phyloP scores from a whole-genome alignment of 2,329 filamentous ascomycete genomes.

The Chaetothyriales sp. region DNA sequence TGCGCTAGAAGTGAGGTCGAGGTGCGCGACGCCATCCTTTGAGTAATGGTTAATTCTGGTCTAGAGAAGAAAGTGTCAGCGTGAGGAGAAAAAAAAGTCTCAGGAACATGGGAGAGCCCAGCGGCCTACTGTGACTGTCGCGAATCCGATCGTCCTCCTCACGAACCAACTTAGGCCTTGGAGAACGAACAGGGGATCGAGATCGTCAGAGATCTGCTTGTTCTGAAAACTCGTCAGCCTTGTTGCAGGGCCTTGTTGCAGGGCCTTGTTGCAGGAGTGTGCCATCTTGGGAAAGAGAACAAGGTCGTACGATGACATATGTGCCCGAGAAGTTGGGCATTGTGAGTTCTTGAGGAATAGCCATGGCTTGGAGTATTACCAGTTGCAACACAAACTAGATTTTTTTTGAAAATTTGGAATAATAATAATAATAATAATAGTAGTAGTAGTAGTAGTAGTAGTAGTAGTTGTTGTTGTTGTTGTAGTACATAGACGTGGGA shows the following conservation, averaged over 20 bases:
- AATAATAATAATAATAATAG: no score
- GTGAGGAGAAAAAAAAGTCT: neutral
- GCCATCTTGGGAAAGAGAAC: neutral
- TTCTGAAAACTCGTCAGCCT: conserved; percentile 40
- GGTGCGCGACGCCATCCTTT: conserved; percentile 39
- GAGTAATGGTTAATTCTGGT: conserved; percentile 30
- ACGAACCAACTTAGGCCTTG: conserved; percentile 60
- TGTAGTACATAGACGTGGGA: no score
- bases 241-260: neutral
- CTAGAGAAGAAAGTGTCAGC: conserved; percentile 1
- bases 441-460: no score
- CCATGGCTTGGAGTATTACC: conserved; percentile 41
- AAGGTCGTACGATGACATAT: conserved; percentile 50
- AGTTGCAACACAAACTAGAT: neutral
- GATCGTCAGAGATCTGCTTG: conserved; percentile 55
- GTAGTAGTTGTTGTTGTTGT: no score
- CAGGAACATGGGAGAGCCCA: neutral
- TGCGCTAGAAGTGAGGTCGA: conserved; percentile 59
- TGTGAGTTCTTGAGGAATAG: conserved; percentile 54
- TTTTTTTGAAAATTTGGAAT: no score
- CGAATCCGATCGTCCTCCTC: conserved; percentile 57
- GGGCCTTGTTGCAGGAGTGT: neutral
- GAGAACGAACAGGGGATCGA: conserved; percentile 50
- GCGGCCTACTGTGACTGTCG: conserved; percentile 39
- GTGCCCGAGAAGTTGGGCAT: conserved; percentile 55